Conservation (phyloP, 495 filamentous ascomycete genomes). For the Aspergillus steynii region DNA sequence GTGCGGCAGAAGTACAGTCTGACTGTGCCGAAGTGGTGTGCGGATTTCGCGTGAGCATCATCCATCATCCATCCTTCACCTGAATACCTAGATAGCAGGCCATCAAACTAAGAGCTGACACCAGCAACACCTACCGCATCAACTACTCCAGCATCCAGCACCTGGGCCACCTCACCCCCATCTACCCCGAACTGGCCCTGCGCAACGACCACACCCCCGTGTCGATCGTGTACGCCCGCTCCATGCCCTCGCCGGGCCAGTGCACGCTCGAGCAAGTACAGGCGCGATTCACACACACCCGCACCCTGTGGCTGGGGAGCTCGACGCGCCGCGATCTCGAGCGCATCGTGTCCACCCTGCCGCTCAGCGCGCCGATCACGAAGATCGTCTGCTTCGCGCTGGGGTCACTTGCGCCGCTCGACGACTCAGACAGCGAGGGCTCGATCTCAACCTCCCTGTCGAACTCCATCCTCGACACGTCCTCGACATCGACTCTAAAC, state of each 20-base stretch:
- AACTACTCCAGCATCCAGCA: constrained; percentile 24
- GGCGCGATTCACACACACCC: constrained; percentile 7
- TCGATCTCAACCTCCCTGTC: neutral
- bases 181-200: constrained; percentile 16
- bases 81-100: neutral
- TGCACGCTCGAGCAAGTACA: constrained; percentile 10
- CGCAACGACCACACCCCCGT: constrained; percentile 19
- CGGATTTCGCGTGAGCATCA: constrained; percentile 19
- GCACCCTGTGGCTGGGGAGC: constrained; percentile 13
- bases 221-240: constrained; percentile 21
- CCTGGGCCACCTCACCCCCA: constrained; percentile 18
- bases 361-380: constrained; percentile 6
- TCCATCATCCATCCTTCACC: too few species aligned
- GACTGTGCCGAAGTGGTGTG: constrained; percentile 18
- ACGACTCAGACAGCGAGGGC: neutral
- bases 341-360: constrained; percentile 9
- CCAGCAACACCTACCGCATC: constrained; percentile 27
- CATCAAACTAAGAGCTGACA: neutral
- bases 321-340: constrained; percentile 12
- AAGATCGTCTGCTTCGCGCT: constrained; percentile 26
- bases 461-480: too few species aligned
- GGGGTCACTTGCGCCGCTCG: constrained; percentile 13
- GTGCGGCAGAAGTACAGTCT: constrained; percentile 17
- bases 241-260: neutral
- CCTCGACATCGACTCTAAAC: neutral